Conservation (phyloP, 2,329 filamentous ascomycete genomes). For the Ceratocystis papillata region DNA sequence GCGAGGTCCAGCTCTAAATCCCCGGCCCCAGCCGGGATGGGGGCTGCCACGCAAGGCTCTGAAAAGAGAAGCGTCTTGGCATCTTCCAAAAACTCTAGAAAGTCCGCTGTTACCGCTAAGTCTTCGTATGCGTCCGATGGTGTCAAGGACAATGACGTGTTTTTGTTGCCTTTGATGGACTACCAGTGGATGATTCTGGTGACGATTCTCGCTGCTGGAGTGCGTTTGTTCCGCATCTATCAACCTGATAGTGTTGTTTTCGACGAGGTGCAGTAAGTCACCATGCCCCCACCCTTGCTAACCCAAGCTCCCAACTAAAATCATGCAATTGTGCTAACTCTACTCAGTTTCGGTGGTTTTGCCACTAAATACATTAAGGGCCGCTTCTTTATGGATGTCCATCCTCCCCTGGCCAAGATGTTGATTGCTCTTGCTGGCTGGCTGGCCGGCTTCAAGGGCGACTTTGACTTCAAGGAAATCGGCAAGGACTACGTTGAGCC, state of each 20-base stretch:
- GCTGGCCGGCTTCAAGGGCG: slow-evolving; percentile 85
- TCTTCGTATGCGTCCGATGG: slow-evolving; percentile 62
- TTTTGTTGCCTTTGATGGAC: slow-evolving; percentile 72
- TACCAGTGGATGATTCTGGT: slow-evolving; percentile 65
- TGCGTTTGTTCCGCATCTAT: slow-evolving; percentile 91
- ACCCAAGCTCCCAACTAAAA: neutral
- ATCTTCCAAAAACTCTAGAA: slow-evolving; percentile 13
- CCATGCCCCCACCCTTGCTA: slow-evolving; percentile 14
- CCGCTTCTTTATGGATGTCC: slow-evolving; percentile 99
- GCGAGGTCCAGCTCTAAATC: slow-evolving; percentile 18
- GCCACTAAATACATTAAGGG: slow-evolving; percentile 99
- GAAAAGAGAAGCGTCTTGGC: neutral
- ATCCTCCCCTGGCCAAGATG: slow-evolving; percentile 91
- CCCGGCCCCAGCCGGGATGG: neutral
- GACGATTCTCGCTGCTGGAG: slow-evolving; percentile 63
- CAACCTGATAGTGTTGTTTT: slow-evolving; percentile 95
- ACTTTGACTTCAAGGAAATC: slow-evolving; percentile 99
- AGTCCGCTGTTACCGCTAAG: slow-evolving; percentile 25
- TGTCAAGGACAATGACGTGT: slow-evolving; percentile 82
- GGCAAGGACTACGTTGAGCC: slow-evolving; percentile 97
- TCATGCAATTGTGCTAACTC: slow-evolving; percentile 6
- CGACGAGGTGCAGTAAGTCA: slow-evolving; percentile 94
- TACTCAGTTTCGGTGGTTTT: slow-evolving; percentile 81
- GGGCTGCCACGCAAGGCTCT: neutral
- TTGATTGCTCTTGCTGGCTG: slow-evolving; percentile 91